Evolutionary conservation across 345 rosid genomes (phyloP).

Genomic region (Sapria himalayana): DNA sequence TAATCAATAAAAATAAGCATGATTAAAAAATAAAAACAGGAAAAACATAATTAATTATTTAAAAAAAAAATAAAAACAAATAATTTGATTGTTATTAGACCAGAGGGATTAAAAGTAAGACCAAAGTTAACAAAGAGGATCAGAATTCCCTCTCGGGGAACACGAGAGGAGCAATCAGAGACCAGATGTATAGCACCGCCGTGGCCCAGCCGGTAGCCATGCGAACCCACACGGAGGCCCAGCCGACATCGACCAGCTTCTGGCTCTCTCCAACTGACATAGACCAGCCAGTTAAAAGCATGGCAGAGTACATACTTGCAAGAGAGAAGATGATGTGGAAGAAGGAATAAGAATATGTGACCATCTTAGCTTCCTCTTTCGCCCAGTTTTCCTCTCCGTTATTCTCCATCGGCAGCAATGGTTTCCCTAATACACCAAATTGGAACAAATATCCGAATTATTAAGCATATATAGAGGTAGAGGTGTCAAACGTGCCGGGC

Average conservation of each 20-base stretch:
- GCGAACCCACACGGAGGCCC: constrained; percentile 94
- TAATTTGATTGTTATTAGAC: too few species aligned
- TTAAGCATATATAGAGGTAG: too few species aligned
- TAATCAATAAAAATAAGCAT: too few species aligned
- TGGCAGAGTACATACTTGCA: constrained; percentile 96
- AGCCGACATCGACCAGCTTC: constrained; percentile 82
- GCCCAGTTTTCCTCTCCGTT: constrained; percentile 52
- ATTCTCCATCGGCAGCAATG: constrained; percentile 68
- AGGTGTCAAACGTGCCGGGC: too few species aligned
- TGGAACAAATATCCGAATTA: constrained; percentile 10
- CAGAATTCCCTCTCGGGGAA: constrained; percentile 89
- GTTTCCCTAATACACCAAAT: constrained; percentile 52
- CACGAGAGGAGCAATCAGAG: constrained; percentile 67
- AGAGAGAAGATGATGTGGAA: constrained; percentile 97
- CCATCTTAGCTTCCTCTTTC: constrained; percentile 53
- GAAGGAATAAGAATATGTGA: constrained; percentile 79
- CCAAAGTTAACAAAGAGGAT: too few species aligned
- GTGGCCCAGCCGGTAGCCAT: constrained; percentile 74
- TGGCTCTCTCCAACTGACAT: constrained; percentile 89
- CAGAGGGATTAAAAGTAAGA: too few species aligned
- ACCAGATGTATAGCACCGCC: constrained; percentile 77
- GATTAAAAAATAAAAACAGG: too few species aligned
- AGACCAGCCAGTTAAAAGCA: constrained; percentile 99
- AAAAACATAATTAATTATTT: too few species aligned
- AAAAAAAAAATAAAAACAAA: too few species aligned